Percentiles rank a stretch among this genome's conserved stretches.
Conservation (phyloP, 495 filamentous ascomycete genomes). For the Elasticomyces elasticus region DNA sequence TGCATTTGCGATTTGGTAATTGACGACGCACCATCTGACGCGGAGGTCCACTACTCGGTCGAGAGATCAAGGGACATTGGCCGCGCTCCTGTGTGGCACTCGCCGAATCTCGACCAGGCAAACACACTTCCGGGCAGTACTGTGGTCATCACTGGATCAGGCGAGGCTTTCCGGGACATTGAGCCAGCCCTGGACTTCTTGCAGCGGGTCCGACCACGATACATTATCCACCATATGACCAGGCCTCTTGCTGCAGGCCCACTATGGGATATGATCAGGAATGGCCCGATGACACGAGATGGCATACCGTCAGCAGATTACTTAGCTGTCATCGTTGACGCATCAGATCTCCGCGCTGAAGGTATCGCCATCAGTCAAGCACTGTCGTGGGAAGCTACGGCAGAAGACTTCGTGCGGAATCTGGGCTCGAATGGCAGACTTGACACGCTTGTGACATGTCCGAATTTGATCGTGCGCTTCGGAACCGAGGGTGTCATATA, state of each 20-base stretch:
- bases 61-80: conserved; percentile 1
- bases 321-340: conserved; percentile 20
- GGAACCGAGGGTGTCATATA: conserved; percentile 22
- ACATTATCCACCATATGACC: conserved; percentile 22
- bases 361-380: conserved; percentile 17
- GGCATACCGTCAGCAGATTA: conserved; percentile 16
- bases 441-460: conserved; percentile 22
- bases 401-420: conserved; percentile 23
- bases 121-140: background rate
- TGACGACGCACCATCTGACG: background rate
- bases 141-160: conserved; percentile 20
- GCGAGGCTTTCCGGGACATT: conserved; percentile 19
- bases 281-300: conserved; percentile 18
- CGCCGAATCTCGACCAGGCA: conserved; percentile 3
- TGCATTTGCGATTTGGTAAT: conserved; percentile 11
- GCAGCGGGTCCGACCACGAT: conserved; percentile 14
- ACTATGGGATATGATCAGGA: conserved; percentile 21
- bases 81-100: conserved; percentile 11
- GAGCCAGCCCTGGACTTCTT: conserved; percentile 22
- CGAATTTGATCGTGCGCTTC: conserved; percentile 22
- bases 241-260: conserved; percentile 17
- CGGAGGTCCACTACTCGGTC: background rate
- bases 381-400: conserved; percentile 22
- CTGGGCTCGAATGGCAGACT: conserved; percentile 21
- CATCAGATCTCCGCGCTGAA: conserved; percentile 21